Base-by-base conservation (phyloP, 345 rosid genomes). In the Rhizophora mangle region DNA sequence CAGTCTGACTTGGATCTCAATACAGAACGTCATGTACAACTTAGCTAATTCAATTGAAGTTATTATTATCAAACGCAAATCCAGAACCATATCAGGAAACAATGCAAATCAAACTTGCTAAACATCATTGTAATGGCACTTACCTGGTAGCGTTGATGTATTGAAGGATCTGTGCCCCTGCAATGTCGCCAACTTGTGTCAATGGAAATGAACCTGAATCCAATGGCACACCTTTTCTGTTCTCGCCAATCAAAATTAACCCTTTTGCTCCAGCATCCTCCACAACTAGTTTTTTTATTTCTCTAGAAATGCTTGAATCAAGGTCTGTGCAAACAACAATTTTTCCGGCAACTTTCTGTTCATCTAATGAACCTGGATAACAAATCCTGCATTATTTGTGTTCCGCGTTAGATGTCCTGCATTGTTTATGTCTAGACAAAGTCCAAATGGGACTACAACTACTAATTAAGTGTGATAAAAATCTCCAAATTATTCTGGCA, bases 201-300 rank as follows among this genome's bases (percentile, higher is more conserved):
- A 75, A 75, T n/a, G 93, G 93, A 59, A 91, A 86, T 21, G 52
- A 62, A 27, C 83, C 97, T 5, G 89, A 87, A 79, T 87, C 88
- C 36, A 83, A 82, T 62, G 91, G 91, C 39, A 55, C 65, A n/a
- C 72, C 80, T 67, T 70, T 74, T 34, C 64, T 74, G n/a, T 73
- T 73, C 32, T 73, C 78, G 66, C 74, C 65, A 51, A 89, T 70
- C 77, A 91, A 61, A 65, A 91, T 85, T 83, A 91, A 24, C 43
- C 97, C 97, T 57, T 79, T 81, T 22, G 86, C 86, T 71, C 73
- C 63, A 18, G 85, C 88, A 76, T 89, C 97, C 77, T 89, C 85
- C 5, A 78, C 85, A 22, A 91, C 91, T 31, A 83, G 51, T 80
- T 81, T 87, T 80, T 80, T 81, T 21, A 81, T 76, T 70, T 52